Evolutionary conservation across 345 rosid species (phyloP), one percentile per base, ranked within the genome.

Genomic region (Arabidopsis arenosa): DNA sequence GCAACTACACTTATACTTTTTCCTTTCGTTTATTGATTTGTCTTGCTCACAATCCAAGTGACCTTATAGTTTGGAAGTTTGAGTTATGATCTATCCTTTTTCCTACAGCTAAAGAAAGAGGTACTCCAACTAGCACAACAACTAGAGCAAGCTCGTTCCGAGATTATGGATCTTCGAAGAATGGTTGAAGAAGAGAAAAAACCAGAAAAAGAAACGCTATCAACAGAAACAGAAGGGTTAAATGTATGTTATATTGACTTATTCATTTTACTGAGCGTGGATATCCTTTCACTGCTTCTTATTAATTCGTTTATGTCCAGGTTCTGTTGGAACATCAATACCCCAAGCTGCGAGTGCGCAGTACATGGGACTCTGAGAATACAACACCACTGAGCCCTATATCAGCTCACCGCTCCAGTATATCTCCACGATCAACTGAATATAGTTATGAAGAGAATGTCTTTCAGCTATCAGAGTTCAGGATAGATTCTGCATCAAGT

Each of bases 281-380:
- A 7, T 41, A 53, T 45, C 67, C 37, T 44, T 58, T 49, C 5
- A 63, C 40, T 35, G 61, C 49, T 64, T 45, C 23, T 41, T 47
- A 56, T 49, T 60, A 26, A 61, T 69, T 14, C 36, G n/a, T 40
- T 61, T 79, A 51, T 57, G 30, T 82, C 28, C 88, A 86, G 98
- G 88, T 28, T 67, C 72, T 66, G 61, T 72, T 76, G 62, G 83
- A 83, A 37, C 56, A 66, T 65, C 86, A 82, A 52, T 89, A 91
- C 71, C 97, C 93, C 23, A 85, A 86, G 75, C 74, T 89, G 78
- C 84, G 86, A 15, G 81, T 93, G 79, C 77, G 85, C 44, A 74
- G 69, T 70, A 84, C 93, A 41, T 88, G 88, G 87, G 86, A 78
- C 69, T 85, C 81, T 62, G 91, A 82, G 68, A 74, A 55, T 69